Base-by-base conservation (phyloP, 768 basidiomycete genomes). In the Auriscalpium microsporum region DNA sequence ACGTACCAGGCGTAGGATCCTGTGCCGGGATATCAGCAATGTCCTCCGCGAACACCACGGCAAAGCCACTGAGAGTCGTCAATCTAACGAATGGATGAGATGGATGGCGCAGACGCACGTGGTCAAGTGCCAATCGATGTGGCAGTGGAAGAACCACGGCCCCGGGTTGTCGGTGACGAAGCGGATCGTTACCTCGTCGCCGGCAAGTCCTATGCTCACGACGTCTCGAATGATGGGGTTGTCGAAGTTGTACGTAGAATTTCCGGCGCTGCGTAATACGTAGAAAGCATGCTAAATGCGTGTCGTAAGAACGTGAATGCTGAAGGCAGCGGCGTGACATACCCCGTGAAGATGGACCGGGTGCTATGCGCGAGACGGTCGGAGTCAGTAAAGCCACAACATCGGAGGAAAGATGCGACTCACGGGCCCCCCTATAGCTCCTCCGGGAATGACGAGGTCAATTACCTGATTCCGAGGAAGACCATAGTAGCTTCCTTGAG, bases 121-220 rank as follows among this genome's bases (percentile, higher is more conserved):
- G 19, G 35, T 8, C 35, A 51, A 16, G 28, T 51, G 50, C 50
- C 50, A 51, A 36, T 51, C 50, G n/a, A 67, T 51, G 50, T 51
- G 50, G 50, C 50, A 69, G 53, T 69, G 69, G 49, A 70, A 58
- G 58, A 69, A 69, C 79, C 82, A 83, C 33, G 79, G 79, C 16
- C 85, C 86, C 19, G 83, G 75, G 69, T 87, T 87, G 65, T 87
- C 80, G 0, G 84, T 82, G 10, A 64, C 64, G 70, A 82, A 84
- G 38, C 82, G 75, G 50, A 87, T 73, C 11, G 77, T 78, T 19
- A 78, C 75, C 33, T 72, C 70, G 58, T 75, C 73, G 11, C 56
- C 59, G 1, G 59, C 44, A 33, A 36, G 28, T 13, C 72, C 72
- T 23, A 64, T 65, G 37, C 63, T 68, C 23, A 73, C 72, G 4